Conservation (phyloP, 352 stramenopile species). For the Phytophthora syringae region DNA sequence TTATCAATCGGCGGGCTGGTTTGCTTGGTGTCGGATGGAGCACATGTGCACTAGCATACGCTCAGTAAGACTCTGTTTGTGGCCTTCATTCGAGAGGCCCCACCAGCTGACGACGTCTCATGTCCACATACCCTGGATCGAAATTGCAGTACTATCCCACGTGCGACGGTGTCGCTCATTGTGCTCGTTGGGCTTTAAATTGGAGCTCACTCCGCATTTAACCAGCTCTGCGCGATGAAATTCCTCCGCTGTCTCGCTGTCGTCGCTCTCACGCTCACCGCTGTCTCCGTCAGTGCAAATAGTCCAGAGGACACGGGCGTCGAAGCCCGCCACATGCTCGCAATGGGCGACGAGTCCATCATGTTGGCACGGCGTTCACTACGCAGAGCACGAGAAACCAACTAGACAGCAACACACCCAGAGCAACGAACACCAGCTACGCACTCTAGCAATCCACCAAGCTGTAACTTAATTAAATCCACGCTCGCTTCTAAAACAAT, state of each 20-base stretch:
- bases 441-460: no score
- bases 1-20: background rate
- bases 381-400: background rate
- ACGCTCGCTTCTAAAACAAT: no score
- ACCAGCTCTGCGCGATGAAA: background rate
- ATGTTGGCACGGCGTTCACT: conserved; percentile 11
- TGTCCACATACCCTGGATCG: background rate
- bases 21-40: background rate
- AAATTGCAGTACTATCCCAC: background rate
- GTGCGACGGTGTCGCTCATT: background rate
- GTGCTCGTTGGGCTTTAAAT: background rate
- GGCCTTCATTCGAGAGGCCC: background rate
- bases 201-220: conserved; percentile 6
- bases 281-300: background rate
- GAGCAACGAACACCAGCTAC: no score
- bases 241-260: conserved; percentile 8
- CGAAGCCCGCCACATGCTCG: conserved; percentile 18
- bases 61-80: conserved; percentile 2
- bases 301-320: conserved; percentile 5
- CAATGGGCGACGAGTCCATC: conserved; percentile 22
- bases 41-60: no score
- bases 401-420: background rate
- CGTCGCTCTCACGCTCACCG: background rate
- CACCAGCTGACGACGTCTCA: conserved; percentile 3
- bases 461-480: conserved; percentile 13